Percentiles rank a stretch among this genome's conserved stretches.
Evolutionary conservation across 768 basidiomycete genomes (phyloP).

Genomic region (Calocera cornea): DNA sequence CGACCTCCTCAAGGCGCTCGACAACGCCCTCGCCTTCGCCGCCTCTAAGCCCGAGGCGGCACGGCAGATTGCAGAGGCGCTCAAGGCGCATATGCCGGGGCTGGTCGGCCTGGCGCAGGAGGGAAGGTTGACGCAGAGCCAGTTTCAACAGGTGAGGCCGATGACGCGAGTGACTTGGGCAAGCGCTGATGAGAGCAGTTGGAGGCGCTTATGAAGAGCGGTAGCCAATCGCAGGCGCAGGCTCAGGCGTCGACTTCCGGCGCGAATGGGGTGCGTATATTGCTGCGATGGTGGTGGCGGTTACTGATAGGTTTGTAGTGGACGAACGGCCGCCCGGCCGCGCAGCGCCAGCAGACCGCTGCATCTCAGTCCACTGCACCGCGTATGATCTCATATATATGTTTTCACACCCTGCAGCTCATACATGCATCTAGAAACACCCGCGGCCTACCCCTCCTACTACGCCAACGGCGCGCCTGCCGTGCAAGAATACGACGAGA

Average conservation of each 20-base stretch:
- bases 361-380: not conserved
- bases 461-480: not conserved
- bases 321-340: not conserved
- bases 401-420: not conserved
- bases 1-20: slow-evolving; percentile 1
- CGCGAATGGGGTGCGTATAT: not conserved
- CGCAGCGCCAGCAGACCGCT: not conserved
- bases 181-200: not conserved
- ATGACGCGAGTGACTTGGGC: not conserved
- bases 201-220: slow-evolving; percentile 1
- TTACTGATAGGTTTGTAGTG: not conserved
- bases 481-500: not conserved
- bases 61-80: slow-evolving; percentile 1
- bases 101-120: not conserved
- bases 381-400: not conserved
- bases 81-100: not conserved
- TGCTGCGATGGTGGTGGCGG: not conserved
- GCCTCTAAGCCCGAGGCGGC: not conserved
- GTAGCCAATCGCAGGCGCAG: not conserved
- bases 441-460: not conserved
- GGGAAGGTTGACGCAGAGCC: not conserved
- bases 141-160: not conserved
- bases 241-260: not conserved
- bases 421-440: not conserved
- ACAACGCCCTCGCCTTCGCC: not conserved